Evolutionary conservation across 2,329 filamentous ascomycete species (phyloP).

Genomic region (Trichoderma breve): DNA sequence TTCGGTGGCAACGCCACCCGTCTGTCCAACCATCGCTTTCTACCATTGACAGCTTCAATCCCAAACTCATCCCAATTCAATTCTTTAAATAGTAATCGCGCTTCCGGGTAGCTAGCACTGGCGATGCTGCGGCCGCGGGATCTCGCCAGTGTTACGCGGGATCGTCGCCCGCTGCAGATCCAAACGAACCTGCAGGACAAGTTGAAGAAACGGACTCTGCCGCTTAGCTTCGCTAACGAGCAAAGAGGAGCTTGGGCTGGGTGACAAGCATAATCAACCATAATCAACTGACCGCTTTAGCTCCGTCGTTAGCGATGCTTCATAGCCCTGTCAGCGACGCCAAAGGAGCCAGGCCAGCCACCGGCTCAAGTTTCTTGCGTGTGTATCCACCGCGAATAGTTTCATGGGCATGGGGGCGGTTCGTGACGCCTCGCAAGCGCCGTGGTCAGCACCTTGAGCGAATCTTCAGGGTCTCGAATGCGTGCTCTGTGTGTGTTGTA

Average conservation of each 20-base stretch:
- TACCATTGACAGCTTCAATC: background rate
- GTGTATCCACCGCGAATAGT: background rate
- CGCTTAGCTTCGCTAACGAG: background rate
- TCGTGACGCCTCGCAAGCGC: background rate
- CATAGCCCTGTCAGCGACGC: background rate
- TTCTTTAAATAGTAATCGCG: background rate
- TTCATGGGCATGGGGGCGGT: background rate
- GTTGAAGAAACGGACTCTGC: background rate
- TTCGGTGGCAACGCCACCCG: background rate
- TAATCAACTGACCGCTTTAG: background rate
- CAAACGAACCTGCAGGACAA: background rate
- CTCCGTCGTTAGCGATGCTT: background rate
- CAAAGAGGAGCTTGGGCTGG: background rate
- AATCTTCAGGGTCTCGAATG: background rate
- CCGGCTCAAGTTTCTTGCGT: background rate
- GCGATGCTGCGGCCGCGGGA: background rate
- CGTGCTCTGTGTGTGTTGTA: background rate
- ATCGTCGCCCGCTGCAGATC: background rate
- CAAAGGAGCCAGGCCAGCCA: background rate
- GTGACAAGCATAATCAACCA: background rate
- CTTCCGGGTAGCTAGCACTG: background rate
- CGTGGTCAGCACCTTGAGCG: background rate
- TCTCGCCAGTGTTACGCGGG: background rate
- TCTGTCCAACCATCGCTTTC: background rate
- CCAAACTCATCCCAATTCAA: background rate